These are phyloP conservation scores for Parasarocladium wereldwijsianum DNA, from an alignment of 2,329 filamentous ascomycete species.

Conservation along the genomic window DNA sequence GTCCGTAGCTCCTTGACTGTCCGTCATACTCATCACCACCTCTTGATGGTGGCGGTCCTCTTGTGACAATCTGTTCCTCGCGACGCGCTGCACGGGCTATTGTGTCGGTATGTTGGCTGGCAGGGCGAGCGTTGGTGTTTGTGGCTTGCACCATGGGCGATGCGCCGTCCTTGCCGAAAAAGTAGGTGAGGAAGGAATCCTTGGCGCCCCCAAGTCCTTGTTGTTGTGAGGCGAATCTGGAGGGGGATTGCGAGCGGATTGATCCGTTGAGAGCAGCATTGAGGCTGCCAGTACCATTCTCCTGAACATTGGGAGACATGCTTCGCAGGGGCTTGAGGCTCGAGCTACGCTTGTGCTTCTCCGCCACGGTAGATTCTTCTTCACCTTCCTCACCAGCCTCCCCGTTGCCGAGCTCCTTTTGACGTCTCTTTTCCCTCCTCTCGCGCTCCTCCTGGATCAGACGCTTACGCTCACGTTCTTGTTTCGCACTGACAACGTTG, in stretches of 20 bases:
- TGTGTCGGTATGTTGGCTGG: constrained; percentile 65
- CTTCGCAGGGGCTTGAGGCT: constrained; percentile 43
- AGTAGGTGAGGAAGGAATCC: constrained; percentile 96
- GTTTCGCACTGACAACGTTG: constrained; percentile 85
- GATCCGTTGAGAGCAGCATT: constrained; percentile 52
- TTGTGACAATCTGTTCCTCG: constrained; percentile 41
- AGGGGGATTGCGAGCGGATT: constrained; percentile 40
- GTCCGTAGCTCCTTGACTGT: constrained; percentile 21
- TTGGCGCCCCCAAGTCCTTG: constrained; percentile 48
- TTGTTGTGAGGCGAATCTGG: constrained; percentile 14
- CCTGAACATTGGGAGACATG: constrained; percentile 66
- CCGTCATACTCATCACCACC: constrained; percentile 25
- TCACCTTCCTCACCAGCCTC: constrained; percentile 59
- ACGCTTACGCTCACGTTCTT: constrained; percentile 79
- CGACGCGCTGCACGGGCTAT: constrained; percentile 70
- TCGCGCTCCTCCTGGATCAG: constrained; percentile 71
- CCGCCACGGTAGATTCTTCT: constrained; percentile 35
- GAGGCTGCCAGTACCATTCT: constrained; percentile 48
- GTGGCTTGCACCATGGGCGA: constrained; percentile 12
- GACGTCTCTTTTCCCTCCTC: constrained; percentile 65
- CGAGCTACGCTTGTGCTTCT: constrained; percentile 37
- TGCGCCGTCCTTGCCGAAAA: constrained; percentile 88
- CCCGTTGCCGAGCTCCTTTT: constrained; percentile 76
- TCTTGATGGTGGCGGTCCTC: constrained; percentile 25
- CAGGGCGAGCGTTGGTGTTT: constrained; percentile 38